A percentile compares a stretch with the other conserved stretches of the same genome.
These are phyloP conservation scores for Agrocybe pediades DNA, from an alignment of 768 basidiomycete genomes.

Conservation along the genomic window DNA sequence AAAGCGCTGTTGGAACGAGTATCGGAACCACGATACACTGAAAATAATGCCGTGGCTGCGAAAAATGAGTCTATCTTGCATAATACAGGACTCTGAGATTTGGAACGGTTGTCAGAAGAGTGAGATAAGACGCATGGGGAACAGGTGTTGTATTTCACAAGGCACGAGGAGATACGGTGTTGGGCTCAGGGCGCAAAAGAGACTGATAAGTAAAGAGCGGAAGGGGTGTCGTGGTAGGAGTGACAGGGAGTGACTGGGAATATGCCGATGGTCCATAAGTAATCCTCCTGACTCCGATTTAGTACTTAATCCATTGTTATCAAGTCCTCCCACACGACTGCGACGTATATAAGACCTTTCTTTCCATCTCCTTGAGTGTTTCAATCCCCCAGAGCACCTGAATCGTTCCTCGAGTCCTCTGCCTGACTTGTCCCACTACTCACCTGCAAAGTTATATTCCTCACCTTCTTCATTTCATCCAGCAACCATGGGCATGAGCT, in stretches of 20 bases:
- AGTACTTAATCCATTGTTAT: constrained; percentile 26
- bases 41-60: constrained; percentile 7
- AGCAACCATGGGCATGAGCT: constrained; percentile 81
- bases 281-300: constrained; percentile 24
- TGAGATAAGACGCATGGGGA: constrained; percentile 5
- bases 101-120: neutral
- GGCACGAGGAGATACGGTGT: constrained; percentile 14
- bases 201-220: constrained; percentile 17
- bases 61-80: constrained; percentile 8
- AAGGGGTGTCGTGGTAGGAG: constrained; percentile 20
- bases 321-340: constrained; percentile 21
- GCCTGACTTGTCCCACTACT: constrained; percentile 42
- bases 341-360: constrained; percentile 21
- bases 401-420: constrained; percentile 14
- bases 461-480: neutral
- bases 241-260: constrained; percentile 22
- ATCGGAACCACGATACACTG: constrained; percentile 14
- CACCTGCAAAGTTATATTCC: constrained; percentile 23
- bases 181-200: constrained; percentile 18
- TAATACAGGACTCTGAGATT: constrained; percentile 2
- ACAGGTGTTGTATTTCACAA: constrained; percentile 9
- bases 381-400: constrained; percentile 1
- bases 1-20: constrained; percentile 18
- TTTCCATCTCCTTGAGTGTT: constrained; percentile 12
- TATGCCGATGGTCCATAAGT: constrained; percentile 21